phyloP scores from a whole-genome alignment of 1,139 yeast genomes.

The Yamadazyma atlantica region DNA sequence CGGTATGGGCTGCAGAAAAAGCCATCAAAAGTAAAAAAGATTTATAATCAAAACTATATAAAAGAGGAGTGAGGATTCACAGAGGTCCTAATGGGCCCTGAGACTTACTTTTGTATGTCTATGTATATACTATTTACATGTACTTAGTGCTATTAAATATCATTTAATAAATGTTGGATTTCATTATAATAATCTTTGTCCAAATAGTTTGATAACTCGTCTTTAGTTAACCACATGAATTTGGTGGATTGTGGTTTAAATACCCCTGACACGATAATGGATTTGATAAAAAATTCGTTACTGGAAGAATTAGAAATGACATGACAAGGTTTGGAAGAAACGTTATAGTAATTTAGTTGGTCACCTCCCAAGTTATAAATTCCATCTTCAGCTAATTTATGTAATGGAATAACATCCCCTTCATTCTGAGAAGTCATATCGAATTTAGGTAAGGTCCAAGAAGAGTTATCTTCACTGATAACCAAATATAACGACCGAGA shows the following conservation, averaged over 20 bases:
- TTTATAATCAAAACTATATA: slow-evolving; percentile 18
- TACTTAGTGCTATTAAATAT: slow-evolving; percentile 26
- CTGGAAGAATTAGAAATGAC: slow-evolving; percentile 35
- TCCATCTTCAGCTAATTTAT: slow-evolving; percentile 74
- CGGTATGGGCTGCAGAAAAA: slow-evolving; percentile 87
- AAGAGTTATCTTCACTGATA: slow-evolving; percentile 43
- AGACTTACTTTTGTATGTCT: background rate
- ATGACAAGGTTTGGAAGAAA: slow-evolving; percentile 85
- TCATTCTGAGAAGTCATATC: slow-evolving; percentile 20
- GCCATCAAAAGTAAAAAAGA: slow-evolving; percentile 74
- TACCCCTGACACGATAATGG: slow-evolving; percentile 87
- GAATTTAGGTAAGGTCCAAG: slow-evolving; percentile 84
- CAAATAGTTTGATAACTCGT: slow-evolving; percentile 65
- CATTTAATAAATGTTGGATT: slow-evolving; percentile 53
- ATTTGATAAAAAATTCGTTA: slow-evolving; percentile 73
- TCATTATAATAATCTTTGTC: slow-evolving; percentile 54
- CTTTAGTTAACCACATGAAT: slow-evolving; percentile 82
- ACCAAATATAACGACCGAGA: slow-evolving; percentile 78
- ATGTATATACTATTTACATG: slow-evolving; percentile 13
- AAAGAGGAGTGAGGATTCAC: background rate
- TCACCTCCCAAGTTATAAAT: slow-evolving; percentile 72
- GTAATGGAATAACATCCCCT: slow-evolving; percentile 50
- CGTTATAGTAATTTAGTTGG: slow-evolving; percentile 80
- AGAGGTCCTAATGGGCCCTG: too few species aligned
- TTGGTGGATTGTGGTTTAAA: slow-evolving; percentile 53